phyloP scores from a whole-genome alignment of 306 rosid genomes.

The Dryas alaskensis region DNA sequence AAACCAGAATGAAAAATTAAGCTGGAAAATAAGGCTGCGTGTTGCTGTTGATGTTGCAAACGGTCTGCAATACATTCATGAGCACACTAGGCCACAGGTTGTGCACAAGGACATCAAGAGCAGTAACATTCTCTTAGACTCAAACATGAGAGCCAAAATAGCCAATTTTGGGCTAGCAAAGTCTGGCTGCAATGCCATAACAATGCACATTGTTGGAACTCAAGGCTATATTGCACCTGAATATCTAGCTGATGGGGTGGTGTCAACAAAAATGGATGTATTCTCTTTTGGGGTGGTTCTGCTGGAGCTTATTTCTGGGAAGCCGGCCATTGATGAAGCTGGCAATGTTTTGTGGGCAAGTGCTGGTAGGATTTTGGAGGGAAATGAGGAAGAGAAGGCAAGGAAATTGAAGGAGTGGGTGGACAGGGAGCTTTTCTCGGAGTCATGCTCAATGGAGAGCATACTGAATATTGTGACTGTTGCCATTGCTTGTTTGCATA shows the following conservation, averaged over 20 bases:
- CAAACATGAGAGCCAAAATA: slow-evolving; percentile 82
- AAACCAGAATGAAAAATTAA: slow-evolving; percentile 34
- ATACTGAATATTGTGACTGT: slow-evolving; percentile 47
- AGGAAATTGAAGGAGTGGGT: slow-evolving; percentile 55
- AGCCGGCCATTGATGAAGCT: slow-evolving; percentile 55
- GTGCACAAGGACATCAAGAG: slow-evolving; percentile 95
- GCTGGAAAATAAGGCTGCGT: slow-evolving; percentile 67
- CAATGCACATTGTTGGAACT: slow-evolving; percentile 96
- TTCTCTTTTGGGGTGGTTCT: slow-evolving; percentile 86
- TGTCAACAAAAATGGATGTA: slow-evolving; percentile 86
- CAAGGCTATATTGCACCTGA: slow-evolving; percentile 96
- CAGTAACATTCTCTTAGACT: slow-evolving; percentile 83
- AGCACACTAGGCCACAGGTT: slow-evolving; percentile 90
- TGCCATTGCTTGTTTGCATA: slow-evolving; percentile 73
- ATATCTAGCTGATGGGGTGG: slow-evolving; percentile 74
- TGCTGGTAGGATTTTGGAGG: slow-evolving; percentile 44
- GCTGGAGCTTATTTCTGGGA: slow-evolving; percentile 75
- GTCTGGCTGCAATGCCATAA: slow-evolving; percentile 84
- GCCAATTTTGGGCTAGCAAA: slow-evolving; percentile 92
- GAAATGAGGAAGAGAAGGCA: slow-evolving; percentile 49
- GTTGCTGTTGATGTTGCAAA: slow-evolving; percentile 81
- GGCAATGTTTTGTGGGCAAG: slow-evolving; percentile 55
- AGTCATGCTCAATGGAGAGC: slow-evolving; percentile 60
- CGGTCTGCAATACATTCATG: slow-evolving; percentile 88
- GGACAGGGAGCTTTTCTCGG: slow-evolving; percentile 46